Evolutionary conservation across 176 grass and related monocot species (phyloP), one percentile per base, ranked within the genome.

Genomic region (Otatea glauca): DNA sequence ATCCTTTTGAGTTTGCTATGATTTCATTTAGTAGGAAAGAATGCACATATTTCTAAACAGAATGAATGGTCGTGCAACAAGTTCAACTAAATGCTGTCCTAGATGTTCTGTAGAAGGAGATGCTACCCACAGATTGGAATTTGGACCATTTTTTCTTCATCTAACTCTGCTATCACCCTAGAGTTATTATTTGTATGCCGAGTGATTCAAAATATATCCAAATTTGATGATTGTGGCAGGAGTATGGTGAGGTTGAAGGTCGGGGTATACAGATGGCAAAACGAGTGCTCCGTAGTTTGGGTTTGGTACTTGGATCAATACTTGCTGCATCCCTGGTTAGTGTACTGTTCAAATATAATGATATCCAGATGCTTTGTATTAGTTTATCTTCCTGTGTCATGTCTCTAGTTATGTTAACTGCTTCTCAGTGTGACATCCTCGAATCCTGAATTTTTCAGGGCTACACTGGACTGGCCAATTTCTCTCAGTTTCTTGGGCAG

Each of bases 181-280:
- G n/a, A 65, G 15, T 14, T 42, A 44, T 43, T 44, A 70, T 81
- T 29, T 81, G 15, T 41, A 81, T 7, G 48, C 44, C 38, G 6
- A 80, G 7, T 35, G 24, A 51, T 63, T 67, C 44, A 79, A 64
- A 35, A 48, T 76, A 7, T 78, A 29, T 35, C 21, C 18, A 74
- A 53, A 29, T 65, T 59, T 11, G 20, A 68, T 85, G 45, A 84
- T 76, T 76, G 24, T 73, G 83, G 29, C 74, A 92, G 88, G 76
- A 88, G 70, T 88, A 94, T 73, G 88, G 88, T 71, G 92, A 92
- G 45, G 88, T 92, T 48, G 83, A 94, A 92, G 90, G 88, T 72
- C 71, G 42, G 72, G 91, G 90, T 70, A 59, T 94, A 67, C 82
- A 84, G 48, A 92, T 97, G 89, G 88, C 85, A 80, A 94, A 94